Evolutionary conservation across 1,284 basidiomycete genomes (phyloP), one percentile per base, ranked within the genome.

Genomic region (Leccinum pachyderme): DNA sequence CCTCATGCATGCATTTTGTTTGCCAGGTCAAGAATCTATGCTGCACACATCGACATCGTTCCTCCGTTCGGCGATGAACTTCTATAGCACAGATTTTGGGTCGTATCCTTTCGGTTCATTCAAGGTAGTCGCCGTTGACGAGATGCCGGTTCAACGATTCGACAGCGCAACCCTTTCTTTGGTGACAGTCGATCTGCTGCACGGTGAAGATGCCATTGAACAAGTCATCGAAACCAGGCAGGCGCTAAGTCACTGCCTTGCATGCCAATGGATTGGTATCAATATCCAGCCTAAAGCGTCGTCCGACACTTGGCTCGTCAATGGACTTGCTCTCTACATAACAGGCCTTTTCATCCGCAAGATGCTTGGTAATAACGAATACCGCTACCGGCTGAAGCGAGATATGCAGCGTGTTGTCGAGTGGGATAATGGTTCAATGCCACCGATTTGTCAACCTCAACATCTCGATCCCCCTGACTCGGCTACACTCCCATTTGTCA

Each of bases 81-180:
- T 93, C 73, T 97, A 92, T 72, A 84, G 87, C 18, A 87, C 89
- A 24, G 95, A 98, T 69, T 97, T 90, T 64, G 96, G 95, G 29
- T 96, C 95, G 2, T 99, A 98, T 70, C 97, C 97, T 1, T 99
- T 95, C 71, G 85, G 89, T 24, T 96, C 95, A 41, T 94, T 92
- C 81, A 98, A 98, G 68, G 72, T 97, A 57, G 91, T 96, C n/a
- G 97, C 98, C 65, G 92, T 99, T 55, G 92, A 98, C 56, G 89
- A 95, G 60, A 79, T 95, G 59, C 84, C 90, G 1, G 77, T 80
- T 9, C 85, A 87, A 59, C 84, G 91, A 52, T 90, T 92, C 60
- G 92, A 94, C 60, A 86, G 89, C 39, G 89, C 95, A 6, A 93
- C 93, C 2, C 73, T 99, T 56, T 87, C 92, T 5, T 76, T 98